phyloP scores from a whole-genome alignment of 108 stramenopile species.

The Aurantiochytrium sp. region DNA sequence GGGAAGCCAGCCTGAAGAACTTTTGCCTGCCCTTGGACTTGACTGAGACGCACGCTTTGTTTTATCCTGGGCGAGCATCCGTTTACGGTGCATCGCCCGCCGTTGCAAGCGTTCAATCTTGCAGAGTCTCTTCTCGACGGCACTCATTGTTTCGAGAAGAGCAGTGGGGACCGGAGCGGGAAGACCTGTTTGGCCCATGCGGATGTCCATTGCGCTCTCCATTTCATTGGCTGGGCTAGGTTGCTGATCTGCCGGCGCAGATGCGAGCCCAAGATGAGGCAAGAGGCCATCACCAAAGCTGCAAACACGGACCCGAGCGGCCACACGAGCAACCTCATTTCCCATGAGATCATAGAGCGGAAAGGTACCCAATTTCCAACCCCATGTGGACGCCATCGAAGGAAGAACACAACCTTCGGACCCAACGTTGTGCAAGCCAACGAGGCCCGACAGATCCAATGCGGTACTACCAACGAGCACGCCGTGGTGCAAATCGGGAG shows the following conservation, averaged over 20 bases:
- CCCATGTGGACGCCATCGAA: not conserved
- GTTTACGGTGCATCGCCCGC: not conserved
- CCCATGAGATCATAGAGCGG: slow-evolving; percentile 8
- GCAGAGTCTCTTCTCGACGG: not conserved
- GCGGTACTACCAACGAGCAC: not conserved
- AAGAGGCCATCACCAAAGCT: slow-evolving; percentile 1
- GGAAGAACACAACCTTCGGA: not conserved
- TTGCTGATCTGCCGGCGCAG: no score
- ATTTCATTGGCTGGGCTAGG: no score
- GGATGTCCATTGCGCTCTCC: no score
- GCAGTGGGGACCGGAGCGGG: not conserved
- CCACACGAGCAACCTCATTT: not conserved
- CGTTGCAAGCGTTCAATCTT: not conserved
- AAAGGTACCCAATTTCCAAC: not conserved
- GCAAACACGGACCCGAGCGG: not conserved
- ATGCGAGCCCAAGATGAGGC: not conserved
- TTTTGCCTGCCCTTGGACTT: no score
- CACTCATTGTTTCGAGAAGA: not conserved
- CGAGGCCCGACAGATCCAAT: not conserved
- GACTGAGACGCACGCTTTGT: no score
- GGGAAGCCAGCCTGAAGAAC: not conserved
- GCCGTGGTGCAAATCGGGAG: not conserved
- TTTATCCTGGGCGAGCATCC: no score
- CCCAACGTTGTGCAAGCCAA: not conserved
- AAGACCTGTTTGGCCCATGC: not conserved